Evolutionary conservation across 768 basidiomycete genomes (phyloP).

Genomic region (Hericium rajendrae): DNA sequence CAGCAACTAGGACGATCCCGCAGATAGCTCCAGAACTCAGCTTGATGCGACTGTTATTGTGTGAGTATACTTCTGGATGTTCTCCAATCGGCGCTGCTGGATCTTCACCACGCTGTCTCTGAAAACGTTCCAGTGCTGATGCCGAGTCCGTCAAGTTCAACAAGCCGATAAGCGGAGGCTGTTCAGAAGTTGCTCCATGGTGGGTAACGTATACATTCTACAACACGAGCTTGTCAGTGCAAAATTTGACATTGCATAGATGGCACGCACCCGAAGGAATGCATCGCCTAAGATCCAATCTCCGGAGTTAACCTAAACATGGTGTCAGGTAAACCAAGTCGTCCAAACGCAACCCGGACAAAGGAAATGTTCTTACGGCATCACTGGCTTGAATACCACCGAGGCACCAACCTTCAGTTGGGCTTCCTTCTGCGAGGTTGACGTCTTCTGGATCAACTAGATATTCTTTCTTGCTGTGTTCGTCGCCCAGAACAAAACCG

Average conservation of each 20-base stretch:
- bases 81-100: conserved; percentile 18
- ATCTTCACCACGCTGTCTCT: conserved; percentile 33
- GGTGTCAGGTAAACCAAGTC: background rate
- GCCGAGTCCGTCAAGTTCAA: conserved; percentile 32
- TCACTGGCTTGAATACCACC: conserved; percentile 50
- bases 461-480: conserved; percentile 26
- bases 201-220: conserved; percentile 49
- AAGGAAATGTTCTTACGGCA: conserved; percentile 22
- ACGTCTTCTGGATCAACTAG: conserved; percentile 42
- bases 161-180: conserved; percentile 37
- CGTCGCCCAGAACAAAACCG: conserved; percentile 35
- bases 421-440: conserved; percentile 36
- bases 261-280: conserved; percentile 38
- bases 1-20: conserved; percentile 13
- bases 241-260: background rate
- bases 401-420: conserved; percentile 39
- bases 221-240: background rate
- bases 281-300: conserved; percentile 57
- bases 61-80: conserved; percentile 9
- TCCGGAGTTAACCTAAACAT: conserved; percentile 35
- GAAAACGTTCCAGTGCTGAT: conserved; percentile 30
- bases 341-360: background rate
- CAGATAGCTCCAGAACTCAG: conserved; percentile 13
- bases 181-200: conserved; percentile 29
- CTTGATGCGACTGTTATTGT: background rate